Conservation (phyloP, 1,284 basidiomycete genomes). For the Coniophora puteana region DNA sequence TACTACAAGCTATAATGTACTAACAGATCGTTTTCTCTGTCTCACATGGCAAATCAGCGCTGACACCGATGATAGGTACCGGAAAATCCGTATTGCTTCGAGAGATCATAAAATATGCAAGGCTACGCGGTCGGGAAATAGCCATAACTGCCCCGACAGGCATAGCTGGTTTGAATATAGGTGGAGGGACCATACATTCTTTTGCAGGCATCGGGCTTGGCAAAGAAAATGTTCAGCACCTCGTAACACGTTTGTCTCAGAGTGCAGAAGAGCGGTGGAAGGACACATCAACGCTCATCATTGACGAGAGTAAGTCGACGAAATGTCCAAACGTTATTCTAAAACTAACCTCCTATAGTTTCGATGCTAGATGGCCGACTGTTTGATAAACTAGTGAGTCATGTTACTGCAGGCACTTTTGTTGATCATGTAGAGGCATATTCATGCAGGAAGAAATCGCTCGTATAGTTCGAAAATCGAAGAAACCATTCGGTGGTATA, state of each 20-base stretch:
- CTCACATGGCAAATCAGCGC: no score
- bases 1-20: no score
- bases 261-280: constrained; percentile 46
- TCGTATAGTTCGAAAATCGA: constrained; percentile 41
- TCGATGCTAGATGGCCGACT: constrained; percentile 57
- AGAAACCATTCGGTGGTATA: constrained; percentile 68
- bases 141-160: constrained; percentile 79
- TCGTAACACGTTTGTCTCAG: constrained; percentile 47
- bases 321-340: background rate
- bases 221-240: constrained; percentile 41
- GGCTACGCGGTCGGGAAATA: constrained; percentile 45
- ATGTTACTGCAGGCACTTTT: background rate
- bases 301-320: constrained; percentile 61
- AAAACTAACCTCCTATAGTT: constrained; percentile 28
- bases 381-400: constrained; percentile 62
- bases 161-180: constrained; percentile 78
- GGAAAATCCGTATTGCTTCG: constrained; percentile 79
- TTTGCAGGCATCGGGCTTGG: constrained; percentile 74
- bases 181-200: constrained; percentile 74
- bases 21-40: no score
- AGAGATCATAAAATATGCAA: constrained; percentile 60
- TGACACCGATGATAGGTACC: constrained; percentile 48
- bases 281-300: constrained; percentile 50
- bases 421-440: background rate
- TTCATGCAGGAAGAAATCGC: constrained; percentile 38